phyloP scores from a whole-genome alignment of 495 filamentous ascomycete species.

The Acidiella bohemica region DNA sequence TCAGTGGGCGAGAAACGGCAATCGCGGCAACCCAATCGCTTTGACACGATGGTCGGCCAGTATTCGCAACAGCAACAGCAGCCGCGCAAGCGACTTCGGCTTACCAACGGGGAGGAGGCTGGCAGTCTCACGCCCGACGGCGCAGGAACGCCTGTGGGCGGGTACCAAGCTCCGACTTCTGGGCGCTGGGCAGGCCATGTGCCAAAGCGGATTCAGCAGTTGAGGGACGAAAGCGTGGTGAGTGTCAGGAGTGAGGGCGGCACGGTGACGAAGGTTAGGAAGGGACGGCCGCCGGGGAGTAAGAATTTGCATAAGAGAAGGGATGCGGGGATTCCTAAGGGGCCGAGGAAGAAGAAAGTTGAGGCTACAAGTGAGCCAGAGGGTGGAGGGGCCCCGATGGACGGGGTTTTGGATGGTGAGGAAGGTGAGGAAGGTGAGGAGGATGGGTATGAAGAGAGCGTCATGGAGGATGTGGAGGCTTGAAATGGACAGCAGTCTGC shows the following conservation, averaged over 20 bases:
- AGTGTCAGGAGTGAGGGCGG: constrained; percentile 3
- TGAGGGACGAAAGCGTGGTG: constrained; percentile 24
- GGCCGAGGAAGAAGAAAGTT: constrained; percentile 19
- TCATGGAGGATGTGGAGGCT: no score
- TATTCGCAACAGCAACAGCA: background rate
- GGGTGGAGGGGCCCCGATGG: background rate
- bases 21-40: constrained; percentile 11
- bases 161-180: constrained; percentile 1
- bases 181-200: constrained; percentile 10
- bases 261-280: constrained; percentile 5
- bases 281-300: constrained; percentile 27
- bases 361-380: background rate
- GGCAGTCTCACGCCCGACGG: background rate
- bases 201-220: constrained; percentile 25
- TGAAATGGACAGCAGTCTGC: no score
- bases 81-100: background rate
- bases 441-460: no score
- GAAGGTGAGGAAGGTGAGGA: no score
- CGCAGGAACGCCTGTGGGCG: background rate
- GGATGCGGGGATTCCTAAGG: constrained; percentile 31
- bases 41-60: constrained; percentile 3
- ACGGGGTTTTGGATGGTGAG: no score
- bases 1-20: constrained; percentile 6
- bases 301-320: constrained; percentile 24
- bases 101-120: no score